Conservation (phyloP, 139 green algal genomes). For the Closterium sp. region DNA sequence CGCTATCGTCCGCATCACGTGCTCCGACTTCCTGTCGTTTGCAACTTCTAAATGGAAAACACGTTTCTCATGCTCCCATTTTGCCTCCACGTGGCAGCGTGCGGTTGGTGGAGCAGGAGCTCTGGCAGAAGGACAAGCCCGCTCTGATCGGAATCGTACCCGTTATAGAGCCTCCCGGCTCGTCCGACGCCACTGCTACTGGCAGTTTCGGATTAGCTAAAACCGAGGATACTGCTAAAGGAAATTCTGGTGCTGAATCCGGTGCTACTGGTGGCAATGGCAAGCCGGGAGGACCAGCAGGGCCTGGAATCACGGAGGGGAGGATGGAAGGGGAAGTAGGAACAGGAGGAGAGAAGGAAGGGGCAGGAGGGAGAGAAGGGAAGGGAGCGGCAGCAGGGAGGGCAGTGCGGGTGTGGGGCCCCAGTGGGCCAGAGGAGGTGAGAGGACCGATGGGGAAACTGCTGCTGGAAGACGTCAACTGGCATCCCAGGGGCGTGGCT, state of each 20-base stretch:
- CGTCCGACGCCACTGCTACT: background rate
- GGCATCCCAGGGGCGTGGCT: slow-evolving; percentile 11
- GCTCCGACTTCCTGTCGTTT: slow-evolving; percentile 9
- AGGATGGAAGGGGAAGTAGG: background rate
- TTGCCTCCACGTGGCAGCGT: slow-evolving; percentile 20
- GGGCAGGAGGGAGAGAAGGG: too few relatives aligned
- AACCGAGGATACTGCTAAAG: background rate
- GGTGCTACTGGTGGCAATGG: background rate
- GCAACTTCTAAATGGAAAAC: too few relatives aligned
- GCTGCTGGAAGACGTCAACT: too few relatives aligned
- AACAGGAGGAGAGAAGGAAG: too few relatives aligned
- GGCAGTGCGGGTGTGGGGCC: too few relatives aligned
- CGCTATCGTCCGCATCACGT: slow-evolving; percentile 17
- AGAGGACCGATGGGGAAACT: too few relatives aligned
- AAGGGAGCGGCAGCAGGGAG: too few relatives aligned
- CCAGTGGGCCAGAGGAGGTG: too few relatives aligned
- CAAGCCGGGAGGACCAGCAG: background rate
- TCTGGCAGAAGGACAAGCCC: slow-evolving; percentile 40
- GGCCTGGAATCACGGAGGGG: background rate
- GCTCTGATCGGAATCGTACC: slow-evolving; percentile 32
- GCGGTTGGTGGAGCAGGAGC: slow-evolving; percentile 44
- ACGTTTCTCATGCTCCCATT: background rate
- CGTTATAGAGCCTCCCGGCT: background rate
- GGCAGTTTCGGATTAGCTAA: background rate
- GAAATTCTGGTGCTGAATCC: background rate